Percentiles rank a stretch among this genome's conserved stretches.
phyloP scores from a whole-genome alignment of 2,329 filamentous ascomycete genomes.

The Neofusicoccum umdonicola region DNA sequence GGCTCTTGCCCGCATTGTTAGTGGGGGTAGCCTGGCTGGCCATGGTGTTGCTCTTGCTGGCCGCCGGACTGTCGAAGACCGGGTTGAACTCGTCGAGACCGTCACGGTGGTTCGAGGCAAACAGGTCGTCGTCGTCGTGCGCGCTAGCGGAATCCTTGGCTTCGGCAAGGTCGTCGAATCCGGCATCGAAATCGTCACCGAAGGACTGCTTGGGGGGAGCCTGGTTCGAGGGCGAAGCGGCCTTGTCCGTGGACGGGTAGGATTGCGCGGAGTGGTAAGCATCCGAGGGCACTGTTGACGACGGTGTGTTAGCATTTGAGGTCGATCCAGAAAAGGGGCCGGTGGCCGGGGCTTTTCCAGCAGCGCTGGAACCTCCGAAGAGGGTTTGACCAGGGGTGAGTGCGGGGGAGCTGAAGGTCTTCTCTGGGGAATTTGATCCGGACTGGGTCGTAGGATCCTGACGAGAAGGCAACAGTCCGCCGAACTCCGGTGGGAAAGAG shows the following conservation, averaged over 20 bases:
- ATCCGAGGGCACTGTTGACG: slow-evolving; percentile 40
- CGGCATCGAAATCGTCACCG: slow-evolving; percentile 71
- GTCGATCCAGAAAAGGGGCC: slow-evolving; percentile 31
- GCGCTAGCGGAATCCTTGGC: slow-evolving; percentile 71
- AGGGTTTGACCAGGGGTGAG: slow-evolving; percentile 39
- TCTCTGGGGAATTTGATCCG: slow-evolving; percentile 35
- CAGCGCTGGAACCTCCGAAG: slow-evolving; percentile 36
- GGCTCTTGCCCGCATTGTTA: slow-evolving; percentile 12
- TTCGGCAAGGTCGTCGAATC: slow-evolving; percentile 80
- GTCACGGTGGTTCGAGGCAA: slow-evolving; percentile 60
- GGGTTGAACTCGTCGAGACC: slow-evolving; percentile 77
- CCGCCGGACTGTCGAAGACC: slow-evolving; percentile 68
- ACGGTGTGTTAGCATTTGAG: slow-evolving; percentile 38
- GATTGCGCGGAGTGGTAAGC: slow-evolving; percentile 43
- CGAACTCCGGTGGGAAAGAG: slow-evolving; percentile 55
- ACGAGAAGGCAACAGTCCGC: slow-evolving; percentile 55
- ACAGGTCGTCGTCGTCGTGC: slow-evolving; percentile 71
- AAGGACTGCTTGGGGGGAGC: slow-evolving; percentile 49
- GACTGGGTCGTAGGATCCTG: slow-evolving; percentile 49
- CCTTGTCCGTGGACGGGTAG: slow-evolving; percentile 34
- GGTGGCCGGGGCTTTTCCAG: slow-evolving; percentile 27
- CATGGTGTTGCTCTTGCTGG: slow-evolving; percentile 49
- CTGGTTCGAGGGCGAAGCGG: slow-evolving; percentile 14
- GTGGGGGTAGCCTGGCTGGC: slow-evolving; percentile 43
- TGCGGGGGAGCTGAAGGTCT: slow-evolving; percentile 32